Evolutionary conservation across 345 rosid species (phyloP), one percentile per base, ranked within the genome.

Genomic region (Boechera divaricarpa): DNA sequence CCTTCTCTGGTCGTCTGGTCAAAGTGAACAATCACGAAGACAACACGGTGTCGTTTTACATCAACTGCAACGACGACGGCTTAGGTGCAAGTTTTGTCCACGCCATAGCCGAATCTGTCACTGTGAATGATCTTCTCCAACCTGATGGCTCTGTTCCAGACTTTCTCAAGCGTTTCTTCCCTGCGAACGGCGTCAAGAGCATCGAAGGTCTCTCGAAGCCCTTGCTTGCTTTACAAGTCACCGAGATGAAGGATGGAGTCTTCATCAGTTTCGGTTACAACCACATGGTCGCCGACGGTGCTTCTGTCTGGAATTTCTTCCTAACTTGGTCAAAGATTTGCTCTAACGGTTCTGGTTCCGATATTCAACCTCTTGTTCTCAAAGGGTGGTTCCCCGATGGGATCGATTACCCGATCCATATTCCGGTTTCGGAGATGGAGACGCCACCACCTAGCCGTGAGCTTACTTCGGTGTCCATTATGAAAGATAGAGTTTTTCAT

Each of bases 261-360:
- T 81, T 79, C 12, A 16, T 86, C 2, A 78, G 85, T 6, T 86
- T 82, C 18, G 70, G 80, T 5, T 53, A 74, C 2, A 85, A 79
- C 10, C 87, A 85, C 72, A 10, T 63, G 16, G 83, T 77, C 2
- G 76, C 61, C 0, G 86, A 85, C 62, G 85, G 87, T 9, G 13
- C 60, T 1, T 73, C 90, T 0, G 67, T 85, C 0, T 86, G 88
- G 87, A 69, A 78, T 4, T 78, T 88, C 58, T n/a, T 88, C 38
- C 71, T 74, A 2, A 56, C 84, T 3, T 85, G 89, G 87, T 79
- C 90, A 1, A 77, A 83, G 70, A 73, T 81, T 29, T 73, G 80
- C 21, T 77, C 32, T 26, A 18, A 18, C 21, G 21, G 21, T 18
- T 18, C 21, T 18, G 21, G 21, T 18, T 18, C 21, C 21, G 21